Evolutionary conservation across 2,329 filamentous ascomycete genomes (phyloP).

Genomic region (Lachnellula willkommii): DNA sequence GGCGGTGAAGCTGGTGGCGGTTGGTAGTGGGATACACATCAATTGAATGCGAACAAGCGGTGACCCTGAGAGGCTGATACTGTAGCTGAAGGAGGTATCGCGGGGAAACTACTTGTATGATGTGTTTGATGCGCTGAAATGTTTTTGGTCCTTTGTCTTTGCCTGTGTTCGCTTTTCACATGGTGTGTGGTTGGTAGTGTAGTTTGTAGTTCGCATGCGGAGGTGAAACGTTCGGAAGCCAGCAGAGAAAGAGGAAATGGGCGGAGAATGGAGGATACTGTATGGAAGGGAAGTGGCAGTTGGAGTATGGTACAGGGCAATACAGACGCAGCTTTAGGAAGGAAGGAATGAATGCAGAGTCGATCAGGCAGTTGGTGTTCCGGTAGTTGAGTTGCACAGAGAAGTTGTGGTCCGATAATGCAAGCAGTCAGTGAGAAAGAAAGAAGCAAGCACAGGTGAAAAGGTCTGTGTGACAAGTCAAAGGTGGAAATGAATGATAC

Average conservation of each 20-base stretch:
- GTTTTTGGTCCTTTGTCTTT: not conserved
- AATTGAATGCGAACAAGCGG: too few species aligned
- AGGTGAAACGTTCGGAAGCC: slow-evolving; percentile 4
- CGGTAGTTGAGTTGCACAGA: not conserved
- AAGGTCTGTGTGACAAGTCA: not conserved
- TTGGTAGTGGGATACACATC: too few species aligned
- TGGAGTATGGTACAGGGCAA: not conserved
- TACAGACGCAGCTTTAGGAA: too few species aligned
- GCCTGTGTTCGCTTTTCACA: slow-evolving; percentile 1
- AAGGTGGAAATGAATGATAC: too few species aligned
- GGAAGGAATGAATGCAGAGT: not conserved
- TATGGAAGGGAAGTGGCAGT: not conserved
- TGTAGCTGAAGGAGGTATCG: too few species aligned
- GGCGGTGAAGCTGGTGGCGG: too few species aligned
- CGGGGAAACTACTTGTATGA: not conserved
- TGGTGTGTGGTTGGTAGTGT: not conserved
- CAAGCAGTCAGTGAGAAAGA: not conserved
- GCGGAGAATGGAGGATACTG: too few species aligned
- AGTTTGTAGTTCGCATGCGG: too few species aligned
- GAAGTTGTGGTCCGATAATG: too few species aligned
- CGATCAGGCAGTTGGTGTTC: slow-evolving; percentile 9
- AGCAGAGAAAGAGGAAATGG: not conserved
- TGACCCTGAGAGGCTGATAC: too few species aligned
- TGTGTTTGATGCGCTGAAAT: not conserved
- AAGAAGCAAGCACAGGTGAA: not conserved